Evolutionary conservation across 768 basidiomycete genomes (phyloP), one percentile per base, ranked within the genome.

Genomic region (Candolleomyces eurysporus): DNA sequence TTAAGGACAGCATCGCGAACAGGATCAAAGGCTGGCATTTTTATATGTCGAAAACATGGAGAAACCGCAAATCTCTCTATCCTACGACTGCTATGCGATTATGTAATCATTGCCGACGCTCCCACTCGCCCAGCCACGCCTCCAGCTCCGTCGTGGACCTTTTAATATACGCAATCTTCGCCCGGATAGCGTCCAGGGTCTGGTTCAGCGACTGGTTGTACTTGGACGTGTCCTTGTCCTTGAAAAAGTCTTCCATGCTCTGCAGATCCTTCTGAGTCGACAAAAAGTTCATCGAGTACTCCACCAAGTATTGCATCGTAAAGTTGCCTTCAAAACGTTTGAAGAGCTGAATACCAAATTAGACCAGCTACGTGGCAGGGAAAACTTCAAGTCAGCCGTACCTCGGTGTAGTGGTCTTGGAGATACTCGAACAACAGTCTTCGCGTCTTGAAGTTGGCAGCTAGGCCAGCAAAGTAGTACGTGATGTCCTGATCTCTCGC

Each of bases 1-100:
- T 90, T 90, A 67, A 90, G 83, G 68, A 91, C 89, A 63, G 91
- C 91, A 82, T 92, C 91, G 72, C 91, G 84, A 63, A 93, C 90
- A 68, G 91, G 90, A 82, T 92, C 91, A 81, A 92, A 91, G 61
- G 84, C 84, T 66, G 90, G 87, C 87, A 88, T 87, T 61, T 36
- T 30, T 48, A 57, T 52, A 49, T 16, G 45, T 40, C 32, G 30
- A 10, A 48, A 48, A 36, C 31, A 59, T 67, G 64, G 61, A 61
- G 53, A 66, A 64, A 57, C 55, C 46, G n/a, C 26, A 46, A 21
- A 54, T 45, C 17, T 61, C 32, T 9, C 32, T 9, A 51, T 31
- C 50, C 60, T 42, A 48, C 54, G 32, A 36, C 48, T 53, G 30
- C 46, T 52, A 26, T 45, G 6, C 39, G 32, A 14, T 50, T 57